Conservation (phyloP, 1,284 basidiomycete species). For the Golubevia pallescens region DNA sequence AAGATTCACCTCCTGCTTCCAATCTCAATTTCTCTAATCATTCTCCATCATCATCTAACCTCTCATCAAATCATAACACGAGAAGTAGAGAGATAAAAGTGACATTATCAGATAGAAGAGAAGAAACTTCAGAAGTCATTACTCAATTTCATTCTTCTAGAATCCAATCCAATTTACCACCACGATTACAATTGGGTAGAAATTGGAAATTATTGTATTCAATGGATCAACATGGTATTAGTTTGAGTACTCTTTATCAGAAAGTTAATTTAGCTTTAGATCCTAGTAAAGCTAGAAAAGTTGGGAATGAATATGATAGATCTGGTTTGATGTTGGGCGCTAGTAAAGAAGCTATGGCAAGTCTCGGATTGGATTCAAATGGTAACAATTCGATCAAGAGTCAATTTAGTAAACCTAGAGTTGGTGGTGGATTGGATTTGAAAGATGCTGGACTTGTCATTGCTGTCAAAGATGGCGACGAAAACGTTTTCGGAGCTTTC, state of each 20-base stretch:
- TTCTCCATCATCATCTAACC: not conserved
- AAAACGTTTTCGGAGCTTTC: conserved; percentile 59
- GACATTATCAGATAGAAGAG: conserved; percentile 31
- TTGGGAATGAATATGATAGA: too few relatives aligned
- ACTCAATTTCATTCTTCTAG: conserved; percentile 44
- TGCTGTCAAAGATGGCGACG: conserved; percentile 44
- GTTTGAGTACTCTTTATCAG: conserved; percentile 81
- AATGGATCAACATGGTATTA: conserved; percentile 92
- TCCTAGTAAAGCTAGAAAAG: too few relatives aligned
- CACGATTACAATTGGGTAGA: conserved; percentile 77
- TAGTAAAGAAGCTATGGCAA: too few relatives aligned
- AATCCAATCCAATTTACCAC: conserved; percentile 71
- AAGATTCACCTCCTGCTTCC: conserved; percentile 1
- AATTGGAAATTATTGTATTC: conserved; percentile 90
- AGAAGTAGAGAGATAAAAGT: conserved; percentile 28
- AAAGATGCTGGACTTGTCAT: conserved; percentile 48
- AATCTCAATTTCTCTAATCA: conserved; percentile 9
- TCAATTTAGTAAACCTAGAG: conserved; percentile 7
- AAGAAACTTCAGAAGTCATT: conserved; percentile 44
- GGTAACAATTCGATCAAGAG: too few relatives aligned
- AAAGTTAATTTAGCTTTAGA: too few relatives aligned
- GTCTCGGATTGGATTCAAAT: too few relatives aligned
- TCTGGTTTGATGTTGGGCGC: too few relatives aligned
- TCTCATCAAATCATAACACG: not conserved
- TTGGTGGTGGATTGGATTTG: conserved; percentile 29